These are phyloP conservation scores for Kluyveromyces nonfermentans DNA, from an alignment of 805 yeast genomes.

Conservation along the genomic window DNA sequence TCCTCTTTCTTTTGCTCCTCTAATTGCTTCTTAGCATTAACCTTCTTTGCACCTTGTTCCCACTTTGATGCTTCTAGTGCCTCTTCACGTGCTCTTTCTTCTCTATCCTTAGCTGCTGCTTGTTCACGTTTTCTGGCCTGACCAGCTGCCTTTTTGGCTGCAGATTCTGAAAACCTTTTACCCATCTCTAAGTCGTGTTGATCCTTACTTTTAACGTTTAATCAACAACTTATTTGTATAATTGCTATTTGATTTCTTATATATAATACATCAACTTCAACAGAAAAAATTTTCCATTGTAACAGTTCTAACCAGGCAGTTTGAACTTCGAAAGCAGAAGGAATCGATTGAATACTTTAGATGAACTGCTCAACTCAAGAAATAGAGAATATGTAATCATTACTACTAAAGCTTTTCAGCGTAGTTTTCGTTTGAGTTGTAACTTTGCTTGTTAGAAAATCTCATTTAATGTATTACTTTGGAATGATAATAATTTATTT, in stretches of 20 bases:
- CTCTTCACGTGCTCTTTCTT: constrained; percentile 17
- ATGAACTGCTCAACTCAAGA: neutral
- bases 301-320: no score
- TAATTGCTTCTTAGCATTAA: constrained; percentile 17
- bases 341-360: no score
- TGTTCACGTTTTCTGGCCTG: constrained; percentile 27
- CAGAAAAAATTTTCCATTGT: neutral
- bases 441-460: neutral
- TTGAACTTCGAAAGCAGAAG: no score
- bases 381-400: neutral
- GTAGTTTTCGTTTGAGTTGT: neutral
- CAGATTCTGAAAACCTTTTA: constrained; percentile 29
- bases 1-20: constrained; percentile 27
- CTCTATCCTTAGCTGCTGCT: constrained; percentile 20
- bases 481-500: no score
- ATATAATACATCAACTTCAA: neutral
- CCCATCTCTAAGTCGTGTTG: constrained; percentile 20
- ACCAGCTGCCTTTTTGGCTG: constrained; percentile 29
- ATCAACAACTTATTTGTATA: no score
- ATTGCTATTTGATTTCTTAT: neutral
- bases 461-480: no score
- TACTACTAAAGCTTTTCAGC: neutral
- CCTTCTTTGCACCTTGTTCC: constrained; percentile 25
- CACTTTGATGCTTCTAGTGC: constrained; percentile 29
- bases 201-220: neutral